phyloP scores from a whole-genome alignment of 768 basidiomycete species.

The Cystobasidium tubakii region DNA sequence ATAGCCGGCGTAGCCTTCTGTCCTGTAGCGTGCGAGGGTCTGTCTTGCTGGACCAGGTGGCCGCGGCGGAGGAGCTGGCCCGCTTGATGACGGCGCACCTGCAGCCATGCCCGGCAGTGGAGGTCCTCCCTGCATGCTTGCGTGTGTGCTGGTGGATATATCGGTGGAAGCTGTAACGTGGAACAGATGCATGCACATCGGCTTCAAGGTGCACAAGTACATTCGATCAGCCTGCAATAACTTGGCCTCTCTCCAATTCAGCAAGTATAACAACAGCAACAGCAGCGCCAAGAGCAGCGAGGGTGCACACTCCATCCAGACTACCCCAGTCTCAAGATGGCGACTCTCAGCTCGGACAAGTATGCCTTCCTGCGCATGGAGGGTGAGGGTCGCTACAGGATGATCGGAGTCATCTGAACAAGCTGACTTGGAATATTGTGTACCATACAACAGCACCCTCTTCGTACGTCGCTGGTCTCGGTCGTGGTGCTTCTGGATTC shows the following conservation, averaged over 20 bases:
- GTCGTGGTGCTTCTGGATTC: slow-evolving; percentile 79
- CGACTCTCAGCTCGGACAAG: slow-evolving; percentile 41
- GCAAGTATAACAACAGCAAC: not conserved
- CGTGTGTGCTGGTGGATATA: not conserved
- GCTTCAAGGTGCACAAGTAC: not conserved
- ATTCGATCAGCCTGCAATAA: not conserved
- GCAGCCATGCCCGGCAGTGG: slow-evolving; percentile 3
- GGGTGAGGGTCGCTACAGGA: not conserved
- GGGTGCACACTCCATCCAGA: not conserved
- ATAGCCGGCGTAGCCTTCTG: slow-evolving; percentile 49
- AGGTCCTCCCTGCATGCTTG: slow-evolving; percentile 1
- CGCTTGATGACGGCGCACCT: slow-evolving; percentile 3
- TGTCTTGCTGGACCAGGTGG: slow-evolving; percentile 6
- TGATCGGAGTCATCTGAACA: not conserved
- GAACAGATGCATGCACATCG: no score
- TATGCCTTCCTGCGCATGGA: slow-evolving; percentile 41
- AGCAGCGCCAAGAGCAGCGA: not conserved
- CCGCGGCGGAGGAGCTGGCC: slow-evolving; percentile 13
- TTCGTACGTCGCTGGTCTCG: slow-evolving; percentile 96
- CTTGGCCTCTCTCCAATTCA: not conserved
- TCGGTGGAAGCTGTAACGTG: no score
- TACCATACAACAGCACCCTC: slow-evolving; percentile 67
- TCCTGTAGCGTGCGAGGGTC: slow-evolving; percentile 34
- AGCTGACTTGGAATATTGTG: not conserved
- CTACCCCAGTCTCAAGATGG: slow-evolving; percentile 12